Evolutionary conservation across 306 rosid genomes (phyloP).

Genomic region (Cyamopsis tetragonoloba): DNA sequence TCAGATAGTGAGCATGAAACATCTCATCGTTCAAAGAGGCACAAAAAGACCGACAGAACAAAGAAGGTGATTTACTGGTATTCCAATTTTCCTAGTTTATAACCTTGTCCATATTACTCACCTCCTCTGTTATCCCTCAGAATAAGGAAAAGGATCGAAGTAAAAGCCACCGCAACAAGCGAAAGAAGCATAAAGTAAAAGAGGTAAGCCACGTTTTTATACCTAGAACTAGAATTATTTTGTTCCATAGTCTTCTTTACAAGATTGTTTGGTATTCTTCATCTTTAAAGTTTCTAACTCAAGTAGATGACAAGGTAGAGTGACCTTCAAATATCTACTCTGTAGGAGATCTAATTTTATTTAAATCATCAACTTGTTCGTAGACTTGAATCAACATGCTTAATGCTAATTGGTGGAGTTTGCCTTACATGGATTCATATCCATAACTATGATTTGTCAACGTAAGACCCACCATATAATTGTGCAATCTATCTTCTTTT

Average conservation of each 20-base stretch:
- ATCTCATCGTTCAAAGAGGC: slow-evolving; percentile 68
- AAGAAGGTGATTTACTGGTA: slow-evolving; percentile 58
- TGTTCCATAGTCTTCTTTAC: background rate
- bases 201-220: slow-evolving; percentile 58
- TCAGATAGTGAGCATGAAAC: slow-evolving; percentile 68
- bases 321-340: background rate
- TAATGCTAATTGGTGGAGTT: background rate
- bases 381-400: background rate
- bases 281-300: background rate
- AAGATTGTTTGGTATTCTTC: background rate
- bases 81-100: slow-evolving; percentile 1
- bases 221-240: background rate
- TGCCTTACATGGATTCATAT: background rate
- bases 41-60: slow-evolving; percentile 62
- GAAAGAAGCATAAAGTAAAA: slow-evolving; percentile 60
- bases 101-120: background rate
- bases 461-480: background rate
- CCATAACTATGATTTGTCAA: background rate
- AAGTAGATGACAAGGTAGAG: too few species aligned
- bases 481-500: background rate
- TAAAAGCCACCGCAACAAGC: slow-evolving; percentile 63
- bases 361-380: background rate
- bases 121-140: slow-evolving; percentile 24
- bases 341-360: background rate
- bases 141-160: slow-evolving; percentile 70